Conservation (phyloP, 2,329 filamentous ascomycete species). For the Cladophialophora psammophila region DNA sequence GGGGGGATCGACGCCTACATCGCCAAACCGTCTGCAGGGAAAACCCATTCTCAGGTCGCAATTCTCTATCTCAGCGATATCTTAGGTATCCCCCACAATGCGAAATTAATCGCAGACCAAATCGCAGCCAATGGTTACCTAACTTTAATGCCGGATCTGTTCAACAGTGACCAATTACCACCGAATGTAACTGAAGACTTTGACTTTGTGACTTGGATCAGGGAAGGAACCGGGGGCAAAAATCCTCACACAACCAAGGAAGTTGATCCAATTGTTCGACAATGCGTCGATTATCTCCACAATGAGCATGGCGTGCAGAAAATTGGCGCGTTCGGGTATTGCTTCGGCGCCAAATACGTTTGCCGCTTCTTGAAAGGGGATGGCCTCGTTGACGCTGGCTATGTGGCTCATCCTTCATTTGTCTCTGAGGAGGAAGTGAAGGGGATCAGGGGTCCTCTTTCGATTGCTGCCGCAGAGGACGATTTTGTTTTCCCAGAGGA, state of each 20-base stretch:
- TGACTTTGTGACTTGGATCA: background rate
- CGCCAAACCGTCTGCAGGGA: no score
- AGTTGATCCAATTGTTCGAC: no score
- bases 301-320: background rate
- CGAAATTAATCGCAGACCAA: slow-evolving; percentile 1
- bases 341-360: slow-evolving; percentile 2
- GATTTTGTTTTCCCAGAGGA: background rate
- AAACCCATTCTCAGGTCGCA: no score
- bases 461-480: slow-evolving; percentile 2
- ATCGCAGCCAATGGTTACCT: background rate
- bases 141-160: background rate
- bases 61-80: no score
- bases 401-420: slow-evolving; percentile 7
- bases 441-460: background rate
- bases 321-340: background rate
- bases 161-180: background rate
- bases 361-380: background rate
- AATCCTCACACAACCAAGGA: no score
- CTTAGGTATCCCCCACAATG: no score
- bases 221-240: no score
- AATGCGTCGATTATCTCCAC: no score
- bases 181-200: background rate
- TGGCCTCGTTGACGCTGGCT: background rate
- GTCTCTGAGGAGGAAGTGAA: background rate
- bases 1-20: no score